These are phyloP conservation scores for Santalum album DNA, from an alignment of 164 flowering plant genomes.

Conservation along the genomic window DNA sequence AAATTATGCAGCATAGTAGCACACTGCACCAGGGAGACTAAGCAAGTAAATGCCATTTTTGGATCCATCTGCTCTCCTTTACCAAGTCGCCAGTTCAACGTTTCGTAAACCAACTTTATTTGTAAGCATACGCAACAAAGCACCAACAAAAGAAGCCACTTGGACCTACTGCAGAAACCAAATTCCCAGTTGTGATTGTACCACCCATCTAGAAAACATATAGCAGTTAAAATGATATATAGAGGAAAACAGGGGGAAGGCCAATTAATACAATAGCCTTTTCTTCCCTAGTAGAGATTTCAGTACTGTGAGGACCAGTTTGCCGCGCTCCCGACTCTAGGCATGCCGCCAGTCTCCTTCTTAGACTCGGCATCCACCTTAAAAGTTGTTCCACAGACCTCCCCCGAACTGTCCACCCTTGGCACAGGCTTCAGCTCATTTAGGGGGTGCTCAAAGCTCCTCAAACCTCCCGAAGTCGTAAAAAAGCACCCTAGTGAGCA, in stretches of 20 bases:
- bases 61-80: too few relatives aligned
- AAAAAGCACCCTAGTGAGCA: conserved; percentile 80
- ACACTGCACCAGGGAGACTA: too few relatives aligned
- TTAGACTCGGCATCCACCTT: conserved; percentile 67
- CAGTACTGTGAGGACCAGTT: conserved; percentile 78
- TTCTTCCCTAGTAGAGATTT: conserved; percentile 6
- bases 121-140: too few relatives aligned
- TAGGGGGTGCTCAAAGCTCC: conserved; percentile 82
- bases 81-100: too few relatives aligned
- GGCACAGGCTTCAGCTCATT: conserved; percentile 88
- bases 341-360: conserved; percentile 69
- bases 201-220: not conserved
- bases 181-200: too few relatives aligned
- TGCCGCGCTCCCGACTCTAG: conserved; percentile 89
- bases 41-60: too few relatives aligned
- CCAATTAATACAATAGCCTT: conserved; percentile 10
- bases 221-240: not conserved
- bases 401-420: conserved; percentile 88
- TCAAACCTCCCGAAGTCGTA: conserved; percentile 73
- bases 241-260: not conserved
- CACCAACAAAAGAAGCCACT: too few relatives aligned
- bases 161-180: too few relatives aligned
- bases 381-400: conserved; percentile 80
- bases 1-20: too few relatives aligned
- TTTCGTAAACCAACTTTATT: too few relatives aligned